A percentile compares a stretch with the other conserved stretches of the same genome.
Conservation (phyloP, 352 stramenopile genomes). For the Blastocystis sp. region DNA sequence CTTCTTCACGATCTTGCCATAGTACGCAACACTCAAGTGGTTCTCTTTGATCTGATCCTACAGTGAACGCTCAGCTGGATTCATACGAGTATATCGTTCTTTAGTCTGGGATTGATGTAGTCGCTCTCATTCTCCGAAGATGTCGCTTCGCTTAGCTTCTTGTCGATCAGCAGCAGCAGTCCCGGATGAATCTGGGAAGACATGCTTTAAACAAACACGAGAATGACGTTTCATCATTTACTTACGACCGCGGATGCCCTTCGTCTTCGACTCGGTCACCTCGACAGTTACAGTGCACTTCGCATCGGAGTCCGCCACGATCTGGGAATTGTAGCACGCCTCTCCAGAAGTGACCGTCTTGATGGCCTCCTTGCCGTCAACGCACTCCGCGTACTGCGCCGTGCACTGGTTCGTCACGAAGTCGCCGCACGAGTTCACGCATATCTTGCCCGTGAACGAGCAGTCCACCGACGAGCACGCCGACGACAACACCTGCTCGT, state of each 20-base stretch:
- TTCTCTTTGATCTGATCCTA: constrained; percentile 51
- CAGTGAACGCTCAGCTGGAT: background rate
- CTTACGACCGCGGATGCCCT: constrained; percentile 71
- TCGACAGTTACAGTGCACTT: constrained; percentile 49
- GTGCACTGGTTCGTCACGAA: constrained; percentile 72
- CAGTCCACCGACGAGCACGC: constrained; percentile 39
- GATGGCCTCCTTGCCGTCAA: constrained; percentile 12
- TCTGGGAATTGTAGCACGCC: constrained; percentile 72
- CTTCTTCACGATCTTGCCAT: constrained; percentile 35
- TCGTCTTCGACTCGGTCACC: constrained; percentile 58
- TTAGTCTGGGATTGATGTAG: constrained; percentile 28
- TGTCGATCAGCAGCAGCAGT: constrained; percentile 51
- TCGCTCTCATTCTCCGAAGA: constrained; percentile 22
- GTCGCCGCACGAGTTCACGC: constrained; percentile 25
- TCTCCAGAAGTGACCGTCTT: constrained; percentile 10
- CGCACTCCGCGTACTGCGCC: constrained; percentile 43
- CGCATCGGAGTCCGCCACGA: constrained; percentile 15
- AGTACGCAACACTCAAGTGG: constrained; percentile 48
- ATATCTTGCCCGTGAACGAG: constrained; percentile 63
- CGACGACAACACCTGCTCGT: constrained; percentile 63
- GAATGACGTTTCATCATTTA: constrained; percentile 37
- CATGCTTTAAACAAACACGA: constrained; percentile 43
- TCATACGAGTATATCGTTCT: constrained; percentile 60
- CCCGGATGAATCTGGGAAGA: constrained; percentile 8
- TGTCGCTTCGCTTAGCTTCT: constrained; percentile 39